phyloP scores from a whole-genome alignment of 2,329 filamentous ascomycete genomes.

The Fusarium phyllophilum region DNA sequence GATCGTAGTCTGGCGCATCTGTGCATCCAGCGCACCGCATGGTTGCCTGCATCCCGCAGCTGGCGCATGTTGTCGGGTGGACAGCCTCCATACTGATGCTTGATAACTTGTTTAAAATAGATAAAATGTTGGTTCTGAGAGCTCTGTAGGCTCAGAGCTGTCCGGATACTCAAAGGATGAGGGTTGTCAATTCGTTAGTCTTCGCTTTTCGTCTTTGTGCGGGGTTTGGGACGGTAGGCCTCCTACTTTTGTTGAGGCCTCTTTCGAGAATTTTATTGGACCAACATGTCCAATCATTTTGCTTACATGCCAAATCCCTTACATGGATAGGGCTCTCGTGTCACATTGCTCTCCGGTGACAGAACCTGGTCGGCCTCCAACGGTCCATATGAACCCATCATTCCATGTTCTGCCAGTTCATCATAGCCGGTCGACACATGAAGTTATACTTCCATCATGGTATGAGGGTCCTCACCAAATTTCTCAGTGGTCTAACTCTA shows the following conservation, averaged over 20 bases:
- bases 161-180: neutral
- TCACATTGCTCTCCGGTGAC: neutral
- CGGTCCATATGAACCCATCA: neutral
- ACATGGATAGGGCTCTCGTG: neutral
- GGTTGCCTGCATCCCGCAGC: neutral
- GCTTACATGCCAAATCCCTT: fast-evolving
- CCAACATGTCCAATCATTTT: neutral
- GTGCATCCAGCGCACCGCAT: neutral
- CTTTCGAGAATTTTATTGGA: neutral
- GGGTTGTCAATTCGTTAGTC: neutral
- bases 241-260: neutral
- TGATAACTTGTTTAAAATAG: no score
- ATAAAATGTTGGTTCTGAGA: fast-evolving
- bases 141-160: neutral
- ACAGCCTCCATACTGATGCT: neutral
- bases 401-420: neutral
- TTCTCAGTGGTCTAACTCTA: neutral
- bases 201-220: neutral
- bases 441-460: neutral
- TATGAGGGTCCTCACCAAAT: no score
- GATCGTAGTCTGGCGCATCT: neutral
- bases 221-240: neutral
- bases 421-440: neutral
- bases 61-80: neutral
- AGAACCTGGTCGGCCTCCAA: neutral